Evolutionary conservation across 768 basidiomycete genomes (phyloP).

Genomic region (Xanthoconium stramineum): DNA sequence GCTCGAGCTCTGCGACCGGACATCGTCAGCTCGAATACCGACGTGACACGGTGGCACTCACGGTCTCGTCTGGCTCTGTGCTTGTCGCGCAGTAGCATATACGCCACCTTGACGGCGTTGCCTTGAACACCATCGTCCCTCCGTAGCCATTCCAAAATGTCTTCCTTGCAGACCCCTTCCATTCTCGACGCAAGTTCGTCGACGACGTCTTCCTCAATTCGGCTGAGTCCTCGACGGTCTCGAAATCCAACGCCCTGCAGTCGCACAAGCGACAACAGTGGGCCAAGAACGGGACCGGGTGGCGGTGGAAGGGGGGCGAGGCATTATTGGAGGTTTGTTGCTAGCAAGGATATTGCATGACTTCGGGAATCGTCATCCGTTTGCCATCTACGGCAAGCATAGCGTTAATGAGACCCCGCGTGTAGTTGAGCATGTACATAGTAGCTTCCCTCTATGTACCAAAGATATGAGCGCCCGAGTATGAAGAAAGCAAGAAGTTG

Average conservation of each 20-base stretch:
- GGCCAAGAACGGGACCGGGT: slow-evolving; percentile 73
- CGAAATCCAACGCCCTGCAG: slow-evolving; percentile 66
- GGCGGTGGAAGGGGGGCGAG: slow-evolving; percentile 78
- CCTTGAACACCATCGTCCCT: slow-evolving; percentile 82
- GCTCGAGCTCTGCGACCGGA: slow-evolving; percentile 72
- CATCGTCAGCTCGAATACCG: slow-evolving; percentile 13
- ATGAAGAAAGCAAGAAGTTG: background rate
- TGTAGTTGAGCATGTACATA: slow-evolving; percentile 79
- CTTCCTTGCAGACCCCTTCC: slow-evolving; percentile 71
- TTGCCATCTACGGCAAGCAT: slow-evolving; percentile 96
- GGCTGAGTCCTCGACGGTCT: slow-evolving; percentile 86
- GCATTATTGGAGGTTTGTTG: slow-evolving; percentile 79
- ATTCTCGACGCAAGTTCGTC: slow-evolving; percentile 74
- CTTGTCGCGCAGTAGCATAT: slow-evolving; percentile 90
- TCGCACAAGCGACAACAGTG: slow-evolving; percentile 68
- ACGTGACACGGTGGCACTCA: slow-evolving; percentile 40
- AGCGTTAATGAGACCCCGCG: slow-evolving; percentile 73
- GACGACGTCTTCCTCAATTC: slow-evolving; percentile 89
- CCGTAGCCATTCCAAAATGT: slow-evolving; percentile 83
- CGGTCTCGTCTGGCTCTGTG: slow-evolving; percentile 77
- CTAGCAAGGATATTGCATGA: slow-evolving; percentile 91
- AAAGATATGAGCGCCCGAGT: background rate
- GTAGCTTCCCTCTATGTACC: slow-evolving; percentile 73
- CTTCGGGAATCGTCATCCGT: slow-evolving; percentile 90
- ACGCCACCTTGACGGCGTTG: slow-evolving; percentile 95